These are phyloP conservation scores for Alternaria sp. DNA, from an alignment of 2,329 filamentous ascomycete genomes.

Conservation along the genomic window DNA sequence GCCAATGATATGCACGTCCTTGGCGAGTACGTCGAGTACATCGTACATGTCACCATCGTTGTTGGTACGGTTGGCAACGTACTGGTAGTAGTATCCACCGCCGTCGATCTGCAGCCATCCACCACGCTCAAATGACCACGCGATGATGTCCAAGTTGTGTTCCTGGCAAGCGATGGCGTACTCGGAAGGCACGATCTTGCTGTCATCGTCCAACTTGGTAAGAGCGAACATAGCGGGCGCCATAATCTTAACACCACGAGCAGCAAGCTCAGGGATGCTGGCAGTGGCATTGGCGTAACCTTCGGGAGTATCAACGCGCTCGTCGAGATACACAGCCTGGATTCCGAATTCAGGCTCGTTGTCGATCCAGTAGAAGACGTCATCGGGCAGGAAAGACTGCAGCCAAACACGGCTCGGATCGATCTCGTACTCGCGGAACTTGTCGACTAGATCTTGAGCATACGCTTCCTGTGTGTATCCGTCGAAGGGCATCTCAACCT, in stretches of 20 bases:
- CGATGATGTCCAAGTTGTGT: constrained; percentile 68
- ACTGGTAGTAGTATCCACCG: constrained; percentile 50
- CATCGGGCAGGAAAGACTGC: constrained; percentile 70
- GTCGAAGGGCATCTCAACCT: constrained; percentile 73
- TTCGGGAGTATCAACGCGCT: constrained; percentile 59
- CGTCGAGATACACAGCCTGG: constrained; percentile 70
- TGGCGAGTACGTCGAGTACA: constrained; percentile 68
- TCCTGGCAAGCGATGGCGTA: constrained; percentile 68
- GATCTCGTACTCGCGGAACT: constrained; percentile 49
- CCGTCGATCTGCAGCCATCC: constrained; percentile 62
- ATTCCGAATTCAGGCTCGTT: constrained; percentile 65
- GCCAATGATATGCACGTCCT: constrained; percentile 65
- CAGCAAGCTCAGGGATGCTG: constrained; percentile 62
- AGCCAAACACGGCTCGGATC: constrained; percentile 53
- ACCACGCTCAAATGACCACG: constrained; percentile 73
- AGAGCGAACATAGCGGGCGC: constrained; percentile 69
- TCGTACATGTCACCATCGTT: constrained; percentile 70
- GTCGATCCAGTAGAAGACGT: constrained; percentile 71
- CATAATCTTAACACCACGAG: constrained; percentile 66
- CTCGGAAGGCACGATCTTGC: constrained; percentile 65
- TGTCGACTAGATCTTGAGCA: constrained; percentile 65
- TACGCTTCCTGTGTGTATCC: constrained; percentile 70
- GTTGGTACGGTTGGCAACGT: constrained; percentile 57
- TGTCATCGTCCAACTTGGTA: constrained; percentile 56
- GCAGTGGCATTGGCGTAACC: constrained; percentile 62